phyloP scores from a whole-genome alignment of 2,329 filamentous ascomycete genomes.

The Neonectria neomacrospora region DNA sequence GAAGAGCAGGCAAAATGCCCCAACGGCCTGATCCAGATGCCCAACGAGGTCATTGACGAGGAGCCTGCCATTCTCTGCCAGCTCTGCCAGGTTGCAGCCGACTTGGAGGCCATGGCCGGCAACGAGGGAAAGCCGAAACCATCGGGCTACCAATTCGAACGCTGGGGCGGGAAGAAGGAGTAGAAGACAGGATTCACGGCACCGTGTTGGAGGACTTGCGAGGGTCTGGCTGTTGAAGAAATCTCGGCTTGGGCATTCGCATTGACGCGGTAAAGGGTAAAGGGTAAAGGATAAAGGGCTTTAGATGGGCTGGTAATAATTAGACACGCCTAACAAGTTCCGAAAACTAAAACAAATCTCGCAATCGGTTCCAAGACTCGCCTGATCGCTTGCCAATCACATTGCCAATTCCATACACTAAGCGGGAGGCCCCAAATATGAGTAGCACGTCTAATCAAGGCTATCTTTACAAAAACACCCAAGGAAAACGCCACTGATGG shows the following conservation, averaged over 20 bases:
- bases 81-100: background rate
- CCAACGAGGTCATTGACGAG: background rate
- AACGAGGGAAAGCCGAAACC: background rate
- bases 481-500: slow-evolving; percentile 11
- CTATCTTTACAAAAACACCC: slow-evolving; percentile 1
- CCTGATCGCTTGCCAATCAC: background rate
- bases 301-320: background rate
- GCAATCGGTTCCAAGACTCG: background rate
- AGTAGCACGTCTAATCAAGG: background rate
- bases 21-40: background rate
- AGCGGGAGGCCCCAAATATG: background rate
- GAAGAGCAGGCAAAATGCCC: background rate
- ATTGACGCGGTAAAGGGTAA: background rate
- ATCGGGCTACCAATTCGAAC: background rate
- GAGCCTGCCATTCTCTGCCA: background rate
- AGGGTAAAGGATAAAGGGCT: no score
- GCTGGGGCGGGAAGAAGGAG: background rate
- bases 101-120: background rate
- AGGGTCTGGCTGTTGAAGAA: background rate
- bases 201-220: background rate
- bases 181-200: background rate
- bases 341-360: background rate
- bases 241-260: background rate
- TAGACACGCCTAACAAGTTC: background rate
- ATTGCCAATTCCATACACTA: background rate